Conservation (phyloP, 2,329 filamentous ascomycete genomes). For the Neurospora crassa region DNA sequence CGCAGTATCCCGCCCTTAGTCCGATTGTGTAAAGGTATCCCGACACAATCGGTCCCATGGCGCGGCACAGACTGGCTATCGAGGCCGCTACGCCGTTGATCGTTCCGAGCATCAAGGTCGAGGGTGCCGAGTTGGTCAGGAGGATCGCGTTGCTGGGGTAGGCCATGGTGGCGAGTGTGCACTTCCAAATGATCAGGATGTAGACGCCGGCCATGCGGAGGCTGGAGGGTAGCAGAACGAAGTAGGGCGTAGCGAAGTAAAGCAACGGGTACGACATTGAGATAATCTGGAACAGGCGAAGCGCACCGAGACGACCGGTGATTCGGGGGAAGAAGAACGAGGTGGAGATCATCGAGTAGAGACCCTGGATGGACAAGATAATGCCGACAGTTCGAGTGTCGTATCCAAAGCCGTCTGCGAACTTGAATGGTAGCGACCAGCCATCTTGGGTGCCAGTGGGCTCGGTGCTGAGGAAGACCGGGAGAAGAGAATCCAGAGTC, state of each 20-base stretch:
- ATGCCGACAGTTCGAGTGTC: constrained; percentile 76
- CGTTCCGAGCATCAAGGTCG: constrained; percentile 73
- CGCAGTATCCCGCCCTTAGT: constrained; percentile 70
- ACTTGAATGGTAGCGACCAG: constrained; percentile 69
- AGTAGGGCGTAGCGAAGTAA: constrained; percentile 81
- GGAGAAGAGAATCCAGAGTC: constrained; percentile 88
- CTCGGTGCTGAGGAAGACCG: constrained; percentile 75
- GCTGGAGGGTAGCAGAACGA: constrained; percentile 68
- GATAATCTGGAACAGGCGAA: constrained; percentile 73
- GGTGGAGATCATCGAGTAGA: constrained; percentile 82
- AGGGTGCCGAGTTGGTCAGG: constrained; percentile 79
- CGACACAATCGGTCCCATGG: constrained; percentile 80
- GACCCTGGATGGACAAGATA: constrained; percentile 79
- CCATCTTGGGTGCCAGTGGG: constrained; percentile 38
- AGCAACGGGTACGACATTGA: constrained; percentile 77
- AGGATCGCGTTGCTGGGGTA: constrained; percentile 89
- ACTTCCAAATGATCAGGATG: constrained; percentile 76
- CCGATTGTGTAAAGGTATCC: constrained; percentile 78
- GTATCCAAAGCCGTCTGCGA: constrained; percentile 77
- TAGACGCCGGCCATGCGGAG: constrained; percentile 69
- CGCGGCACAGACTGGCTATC: constrained; percentile 78
- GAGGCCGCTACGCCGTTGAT: constrained; percentile 91
- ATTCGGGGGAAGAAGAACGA: constrained; percentile 75
- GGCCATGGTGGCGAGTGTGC: constrained; percentile 81
- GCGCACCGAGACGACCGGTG: constrained; percentile 63